phyloP scores from a whole-genome alignment of 78 protist species.

The Chrysochromulina parva region DNA sequence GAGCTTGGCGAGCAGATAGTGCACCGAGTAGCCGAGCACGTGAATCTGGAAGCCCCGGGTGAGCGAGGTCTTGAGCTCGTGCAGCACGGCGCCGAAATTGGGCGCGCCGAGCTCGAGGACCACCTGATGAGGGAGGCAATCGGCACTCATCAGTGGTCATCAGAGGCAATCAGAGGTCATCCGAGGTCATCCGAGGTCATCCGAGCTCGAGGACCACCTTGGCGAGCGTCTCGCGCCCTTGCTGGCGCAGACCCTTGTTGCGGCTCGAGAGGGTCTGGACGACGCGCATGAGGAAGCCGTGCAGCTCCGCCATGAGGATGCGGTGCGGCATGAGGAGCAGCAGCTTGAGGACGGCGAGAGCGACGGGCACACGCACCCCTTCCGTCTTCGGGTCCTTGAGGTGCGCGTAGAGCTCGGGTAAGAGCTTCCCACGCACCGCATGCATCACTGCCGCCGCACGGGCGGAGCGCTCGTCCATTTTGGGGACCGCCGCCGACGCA shows the following conservation, averaged over 20 bases:
- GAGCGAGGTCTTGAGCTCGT: background rate
- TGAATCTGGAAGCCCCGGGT: background rate
- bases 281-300: background rate
- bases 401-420: background rate
- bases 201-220: background rate
- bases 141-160: too few species aligned
- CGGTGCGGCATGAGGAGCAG: background rate
- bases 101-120: background rate
- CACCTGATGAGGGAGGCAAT: too few species aligned
- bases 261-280: background rate
- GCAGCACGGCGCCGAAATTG: background rate
- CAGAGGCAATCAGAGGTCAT: too few species aligned
- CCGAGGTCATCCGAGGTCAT: too few species aligned
- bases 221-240: background rate
- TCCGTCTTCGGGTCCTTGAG: conserved; percentile 9
- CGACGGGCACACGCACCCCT: conserved; percentile 32
- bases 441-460: background rate
- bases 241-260: background rate
- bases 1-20: background rate
- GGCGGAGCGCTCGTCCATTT: background rate
- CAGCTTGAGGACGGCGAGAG: conserved; percentile 21
- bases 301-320: background rate
- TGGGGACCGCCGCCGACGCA: background rate
- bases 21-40: conserved; percentile 15
- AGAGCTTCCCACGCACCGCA: background rate